These are phyloP conservation scores for Podospora anserina DNA, from an alignment of 495 filamentous ascomycete genomes.

Conservation along the genomic window DNA sequence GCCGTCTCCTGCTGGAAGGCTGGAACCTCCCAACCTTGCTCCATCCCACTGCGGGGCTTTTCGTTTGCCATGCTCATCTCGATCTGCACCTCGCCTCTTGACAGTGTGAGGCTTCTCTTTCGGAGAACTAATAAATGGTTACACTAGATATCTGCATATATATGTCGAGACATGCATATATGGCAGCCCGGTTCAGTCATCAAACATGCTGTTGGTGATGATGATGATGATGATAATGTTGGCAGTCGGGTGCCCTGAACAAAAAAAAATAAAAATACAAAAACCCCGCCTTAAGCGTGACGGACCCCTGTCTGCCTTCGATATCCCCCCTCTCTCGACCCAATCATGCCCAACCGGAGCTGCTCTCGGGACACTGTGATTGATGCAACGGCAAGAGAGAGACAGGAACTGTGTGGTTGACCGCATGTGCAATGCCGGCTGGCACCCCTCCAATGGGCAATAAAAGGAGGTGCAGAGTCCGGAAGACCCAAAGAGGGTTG, in stretches of 20 bases:
- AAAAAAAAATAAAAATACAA: too few relatives aligned
- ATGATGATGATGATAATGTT: neutral
- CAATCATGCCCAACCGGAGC: constrained; percentile 27
- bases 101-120: neutral
- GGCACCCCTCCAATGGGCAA: neutral
- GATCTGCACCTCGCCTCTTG: constrained; percentile 2
- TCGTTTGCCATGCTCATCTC: constrained; percentile 5
- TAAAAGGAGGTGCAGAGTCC: constrained; percentile 17
- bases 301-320: constrained; percentile 2
- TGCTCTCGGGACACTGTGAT: constrained; percentile 4
- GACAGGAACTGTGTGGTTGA: neutral
- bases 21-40: neutral
- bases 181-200: neutral
- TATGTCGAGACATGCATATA: too few relatives aligned
- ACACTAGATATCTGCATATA: too few relatives aligned
- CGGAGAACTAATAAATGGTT: too few relatives aligned
- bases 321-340: constrained; percentile 15
- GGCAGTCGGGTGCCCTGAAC: neutral
- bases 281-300: neutral
- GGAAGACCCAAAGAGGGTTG: constrained; percentile 29
- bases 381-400: neutral
- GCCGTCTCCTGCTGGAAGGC: neutral
- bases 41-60: constrained; percentile 4
- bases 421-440: neutral
- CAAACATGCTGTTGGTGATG: neutral